A percentile compares a stretch with the other conserved stretches of the same genome.
Conservation (phyloP, 2,329 filamentous ascomycete genomes). For the Westerdykella sp. region DNA sequence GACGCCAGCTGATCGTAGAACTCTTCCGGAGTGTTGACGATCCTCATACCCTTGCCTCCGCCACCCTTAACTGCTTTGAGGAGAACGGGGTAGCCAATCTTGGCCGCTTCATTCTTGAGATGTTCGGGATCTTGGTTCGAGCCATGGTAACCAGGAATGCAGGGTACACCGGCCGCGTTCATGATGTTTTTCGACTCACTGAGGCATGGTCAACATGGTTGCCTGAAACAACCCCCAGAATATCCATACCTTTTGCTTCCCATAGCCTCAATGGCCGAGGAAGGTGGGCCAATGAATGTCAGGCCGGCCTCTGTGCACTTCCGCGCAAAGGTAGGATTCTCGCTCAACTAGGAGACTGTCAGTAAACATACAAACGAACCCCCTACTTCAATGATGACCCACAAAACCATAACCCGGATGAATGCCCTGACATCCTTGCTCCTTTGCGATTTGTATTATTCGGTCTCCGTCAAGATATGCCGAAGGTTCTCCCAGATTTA, state of each 20-base stretch:
- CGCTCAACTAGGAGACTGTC: conserved; percentile 53
- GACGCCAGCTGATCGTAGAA: conserved; percentile 57
- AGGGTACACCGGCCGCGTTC: conserved; percentile 88
- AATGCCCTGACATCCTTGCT: conserved; percentile 80
- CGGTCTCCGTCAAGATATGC: conserved; percentile 91
- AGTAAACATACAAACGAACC: conserved; percentile 3
- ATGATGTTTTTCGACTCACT: conserved; percentile 90
- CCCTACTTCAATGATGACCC: conserved; percentile 14
- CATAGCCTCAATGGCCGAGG: conserved; percentile 71
- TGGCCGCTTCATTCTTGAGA: conserved; percentile 63
- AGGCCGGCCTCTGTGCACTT: conserved; percentile 85
- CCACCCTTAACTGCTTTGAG: conserved; percentile 61
- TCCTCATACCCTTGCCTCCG: conserved; percentile 64
- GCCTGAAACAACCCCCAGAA: not conserved
- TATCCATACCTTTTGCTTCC: conserved; percentile 73
- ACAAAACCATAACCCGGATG: conserved; percentile 92
- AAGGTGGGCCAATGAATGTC: conserved; percentile 88
- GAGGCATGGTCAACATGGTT: conserved; percentile 5
- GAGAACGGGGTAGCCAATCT: conserved; percentile 60
- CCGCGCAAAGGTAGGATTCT: conserved; percentile 85
- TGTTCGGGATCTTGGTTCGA: conserved; percentile 63
- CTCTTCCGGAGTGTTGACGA: conserved; percentile 52
- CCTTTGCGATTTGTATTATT: conserved; percentile 82
- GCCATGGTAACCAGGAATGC: conserved; percentile 94
- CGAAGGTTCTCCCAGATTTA: conserved; percentile 74